phyloP scores from a whole-genome alignment of 2,329 filamentous ascomycete genomes.

The Pseudogymnoascus sp. region DNA sequence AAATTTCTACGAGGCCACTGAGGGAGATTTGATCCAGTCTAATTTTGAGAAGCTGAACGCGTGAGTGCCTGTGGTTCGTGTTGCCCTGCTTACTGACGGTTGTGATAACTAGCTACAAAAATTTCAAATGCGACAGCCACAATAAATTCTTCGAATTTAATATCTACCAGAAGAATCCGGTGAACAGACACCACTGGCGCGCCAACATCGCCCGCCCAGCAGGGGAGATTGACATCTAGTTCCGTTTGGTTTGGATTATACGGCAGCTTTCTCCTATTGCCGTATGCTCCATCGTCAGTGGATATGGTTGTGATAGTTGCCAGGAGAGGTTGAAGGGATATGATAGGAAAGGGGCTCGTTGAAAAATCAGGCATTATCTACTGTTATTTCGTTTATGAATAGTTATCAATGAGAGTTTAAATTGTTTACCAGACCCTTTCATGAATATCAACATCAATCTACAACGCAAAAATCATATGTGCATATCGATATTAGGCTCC shows the following conservation, averaged over 20 bases:
- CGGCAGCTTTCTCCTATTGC: neutral
- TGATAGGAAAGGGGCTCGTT: neutral
- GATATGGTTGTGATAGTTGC: too few relatives aligned
- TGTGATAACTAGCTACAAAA: conserved; percentile 34
- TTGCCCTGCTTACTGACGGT: neutral
- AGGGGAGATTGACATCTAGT: conserved; percentile 30
- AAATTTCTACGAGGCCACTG: conserved; percentile 30
- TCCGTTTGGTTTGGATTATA: neutral
- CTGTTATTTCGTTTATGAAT: neutral
- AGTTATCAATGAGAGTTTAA: neutral
- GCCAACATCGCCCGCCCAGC: conserved; percentile 34
- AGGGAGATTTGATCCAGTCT: conserved; percentile 32
- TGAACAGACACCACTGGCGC: conserved; percentile 39
- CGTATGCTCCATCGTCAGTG: too few relatives aligned
- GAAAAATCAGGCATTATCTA: neutral
- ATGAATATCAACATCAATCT: neutral
- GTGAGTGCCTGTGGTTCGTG: conserved; percentile 23
- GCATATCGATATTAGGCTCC: neutral
- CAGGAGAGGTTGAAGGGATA: neutral
- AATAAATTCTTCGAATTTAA: conserved; percentile 42
- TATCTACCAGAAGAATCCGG: conserved; percentile 39
- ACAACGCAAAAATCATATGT: neutral
- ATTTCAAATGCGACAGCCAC: conserved; percentile 36
- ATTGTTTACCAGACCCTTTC: neutral
- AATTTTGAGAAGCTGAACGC: conserved; percentile 39